Base-by-base conservation (phyloP, 2,329 filamentous ascomycete species). In the Aspergillus calidoustus region DNA sequence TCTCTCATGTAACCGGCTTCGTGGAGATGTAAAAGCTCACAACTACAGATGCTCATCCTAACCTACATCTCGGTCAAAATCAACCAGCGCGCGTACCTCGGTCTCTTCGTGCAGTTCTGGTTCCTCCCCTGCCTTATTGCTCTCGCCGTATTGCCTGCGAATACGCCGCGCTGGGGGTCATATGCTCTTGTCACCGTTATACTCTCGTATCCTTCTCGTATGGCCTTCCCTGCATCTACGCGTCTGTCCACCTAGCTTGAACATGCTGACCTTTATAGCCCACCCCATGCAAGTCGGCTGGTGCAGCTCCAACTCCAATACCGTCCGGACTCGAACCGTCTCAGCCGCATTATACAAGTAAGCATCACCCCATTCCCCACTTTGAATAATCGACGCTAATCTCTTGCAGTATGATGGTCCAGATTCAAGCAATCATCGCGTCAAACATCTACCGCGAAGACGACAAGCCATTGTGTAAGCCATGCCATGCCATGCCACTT, bases 161-260 rank as follows among this genome's bases (percentile, higher is more conserved):
- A 47, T 8, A 74, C 77, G 5, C 59, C 22, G 7, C 77, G 82
- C 19, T 87, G 84, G 84, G 73, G 74, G 0, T 74, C 82, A 8
- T 87, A 80, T 70, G 74, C 75, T 0, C 70, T 86, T 23, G 76
- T 82, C 15, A 84, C 82, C 0, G 69, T 87, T 28, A 78, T 86
- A 3, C 28, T 65, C 11, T 59, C 50, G 2, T 57, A 50, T 31
- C 63, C 51, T 0, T 60, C 62, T 17, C 49, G 53, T 47, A 48
- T 13, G 0, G 69, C 86, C 30, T 78, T 86, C 2, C 22, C 63
- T 15, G 56, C 49, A 2, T 54, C 43, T 30, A 19, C 19, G 19
- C 2, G 1, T 19, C 19, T 60, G 48, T 0, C 54, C 62, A 15
- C 44, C 41, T 47, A 47, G 19, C 19, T 19, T 30, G 23, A 23